Base-by-base conservation (phyloP, 495 filamentous ascomycete species). In the Aspergillus kassunensis region DNA sequence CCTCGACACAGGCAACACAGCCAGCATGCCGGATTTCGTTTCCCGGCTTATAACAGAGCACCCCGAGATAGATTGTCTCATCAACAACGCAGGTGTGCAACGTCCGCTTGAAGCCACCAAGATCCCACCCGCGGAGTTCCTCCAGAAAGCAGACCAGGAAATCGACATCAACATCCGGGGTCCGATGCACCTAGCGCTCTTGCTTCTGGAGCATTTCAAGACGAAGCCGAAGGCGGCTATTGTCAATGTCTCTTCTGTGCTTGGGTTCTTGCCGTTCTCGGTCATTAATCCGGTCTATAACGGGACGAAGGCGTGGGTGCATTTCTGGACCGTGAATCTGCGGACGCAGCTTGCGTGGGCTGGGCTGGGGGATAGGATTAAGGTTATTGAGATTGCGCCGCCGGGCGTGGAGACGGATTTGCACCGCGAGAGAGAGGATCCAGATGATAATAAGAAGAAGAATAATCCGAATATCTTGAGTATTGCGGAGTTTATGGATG, bases 371-470 rank as follows among this genome's bases (percentile, higher is more conserved):
- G 21, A 66, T 9, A 66, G 64, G 16, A 65, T 76, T 30, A 66
- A 56, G 20, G 70, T 77, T 0, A 56, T 79, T 12, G 72, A 76
- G 60, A 74, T 77, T 53, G 74, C 55, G 50, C 76, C 74, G 31
- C 75, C 75, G n/a, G 67, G 58, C 2, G 76, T 79, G 8, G 70
- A 51, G 6, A 76, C 73, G 23, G 70, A 75, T 53, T 60, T 79
- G 36, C 75, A 79, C 56, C 63, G 76, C 10, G 77, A 80, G 36
- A 49, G 75, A 29, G 61, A 63, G 34, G 63, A 79, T 61, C 75
- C 76, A 12, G 65, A 77, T 57, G 72, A 77, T 57, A 78, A 77
- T 54, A 77, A 75, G 56, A 78, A 77, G 65, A 54, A 68, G 15
- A 74, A 72, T 39, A 77, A 77, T 58, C 49, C 59, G 30, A 53